phyloP scores from a whole-genome alignment of 2,329 filamentous ascomycete species.

The Colletotrichum magnum region DNA sequence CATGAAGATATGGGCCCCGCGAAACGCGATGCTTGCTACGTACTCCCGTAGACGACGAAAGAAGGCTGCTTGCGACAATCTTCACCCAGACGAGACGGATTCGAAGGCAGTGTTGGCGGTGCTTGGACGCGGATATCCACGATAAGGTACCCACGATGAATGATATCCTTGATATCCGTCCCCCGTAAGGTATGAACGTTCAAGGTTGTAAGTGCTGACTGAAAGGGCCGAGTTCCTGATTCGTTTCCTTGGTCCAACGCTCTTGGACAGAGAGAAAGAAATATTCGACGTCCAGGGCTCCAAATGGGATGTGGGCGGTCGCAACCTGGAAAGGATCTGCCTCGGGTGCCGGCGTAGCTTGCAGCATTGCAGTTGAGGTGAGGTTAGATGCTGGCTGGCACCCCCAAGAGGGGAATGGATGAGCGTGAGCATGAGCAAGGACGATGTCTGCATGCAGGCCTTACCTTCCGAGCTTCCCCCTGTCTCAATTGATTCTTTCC shows the following conservation, averaged over 20 bases:
- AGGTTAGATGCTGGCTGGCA: neutral
- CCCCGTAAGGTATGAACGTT: too few relatives aligned
- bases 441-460: constrained; percentile 26
- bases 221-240: too few relatives aligned
- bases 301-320: constrained; percentile 21
- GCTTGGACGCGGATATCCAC: constrained; percentile 21
- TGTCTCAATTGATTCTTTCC: neutral
- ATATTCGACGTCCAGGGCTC: neutral
- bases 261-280: neutral
- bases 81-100: constrained; percentile 16
- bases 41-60: neutral
- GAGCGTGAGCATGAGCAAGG: neutral
- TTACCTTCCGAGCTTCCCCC: constrained; percentile 5
- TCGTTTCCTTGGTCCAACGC: too few relatives aligned
- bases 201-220: too few relatives aligned
- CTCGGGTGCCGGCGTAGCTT: constrained; percentile 16
- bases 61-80: constrained; percentile 9
- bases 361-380: neutral
- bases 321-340: constrained; percentile 9
- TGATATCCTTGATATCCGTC: neutral
- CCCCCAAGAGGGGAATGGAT: neutral
- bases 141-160: neutral
- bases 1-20: constrained; percentile 11
- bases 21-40: neutral
- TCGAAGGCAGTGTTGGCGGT: constrained; percentile 13